phyloP scores from a whole-genome alignment of 208 protist species.

The Leishmania arabica region DNA sequence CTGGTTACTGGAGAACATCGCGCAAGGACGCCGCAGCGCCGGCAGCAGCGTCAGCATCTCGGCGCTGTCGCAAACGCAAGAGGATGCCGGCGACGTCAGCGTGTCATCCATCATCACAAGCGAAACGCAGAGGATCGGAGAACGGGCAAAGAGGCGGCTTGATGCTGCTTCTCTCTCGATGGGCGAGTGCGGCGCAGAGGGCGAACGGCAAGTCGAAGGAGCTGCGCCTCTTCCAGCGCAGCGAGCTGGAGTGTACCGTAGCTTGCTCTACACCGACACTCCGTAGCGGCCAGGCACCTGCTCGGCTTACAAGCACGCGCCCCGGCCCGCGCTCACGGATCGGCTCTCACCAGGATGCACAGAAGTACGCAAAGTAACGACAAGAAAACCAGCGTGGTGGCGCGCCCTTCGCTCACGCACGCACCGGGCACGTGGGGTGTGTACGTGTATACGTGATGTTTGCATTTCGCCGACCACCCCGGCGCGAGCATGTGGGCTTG shows the following conservation, averaged over 20 bases:
- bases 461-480: neutral
- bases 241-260: conserved; percentile 29
- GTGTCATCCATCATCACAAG: neutral
- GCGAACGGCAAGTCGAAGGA: neutral
- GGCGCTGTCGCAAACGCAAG: neutral
- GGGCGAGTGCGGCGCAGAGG: neutral
- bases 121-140: neutral
- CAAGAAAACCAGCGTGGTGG: neutral
- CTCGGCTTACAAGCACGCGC: neutral
- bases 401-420: neutral
- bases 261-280: conserved; percentile 38
- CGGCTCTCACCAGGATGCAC: neutral
- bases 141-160: neutral
- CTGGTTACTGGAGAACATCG: conserved; percentile 42
- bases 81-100: neutral
- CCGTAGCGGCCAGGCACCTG: conserved; percentile 9
- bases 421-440: neutral
- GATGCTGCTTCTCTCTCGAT: neutral
- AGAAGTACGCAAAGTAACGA: neutral
- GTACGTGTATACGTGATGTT: neutral
- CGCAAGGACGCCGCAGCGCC: conserved; percentile 7
- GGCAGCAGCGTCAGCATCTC: neutral
- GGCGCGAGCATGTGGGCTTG: neutral
- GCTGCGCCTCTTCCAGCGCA: neutral
- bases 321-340: neutral